phyloP scores from a whole-genome alignment of 768 basidiomycete species.

The Termitomyces heimii region DNA sequence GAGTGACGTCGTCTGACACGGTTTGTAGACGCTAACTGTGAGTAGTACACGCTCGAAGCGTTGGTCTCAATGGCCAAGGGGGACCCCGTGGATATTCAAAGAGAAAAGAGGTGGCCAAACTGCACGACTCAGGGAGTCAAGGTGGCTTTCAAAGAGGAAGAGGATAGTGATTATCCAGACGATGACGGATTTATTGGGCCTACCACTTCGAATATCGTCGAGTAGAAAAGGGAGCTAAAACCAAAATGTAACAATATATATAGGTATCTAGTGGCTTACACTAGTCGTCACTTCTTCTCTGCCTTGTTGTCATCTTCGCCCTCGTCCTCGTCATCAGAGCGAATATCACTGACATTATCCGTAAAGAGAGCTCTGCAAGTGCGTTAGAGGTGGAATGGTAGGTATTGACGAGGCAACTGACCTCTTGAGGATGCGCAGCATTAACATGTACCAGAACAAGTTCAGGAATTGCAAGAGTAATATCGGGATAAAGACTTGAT shows the following conservation, averaged over 20 bases:
- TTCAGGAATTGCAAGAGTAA: slow-evolving; percentile 77
- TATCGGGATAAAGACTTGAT: slow-evolving; percentile 75
- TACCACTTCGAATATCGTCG: neutral
- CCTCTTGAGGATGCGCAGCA: slow-evolving; percentile 72
- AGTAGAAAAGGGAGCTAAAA: neutral
- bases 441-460: slow-evolving; percentile 89
- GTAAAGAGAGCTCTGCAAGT: slow-evolving; percentile 46
- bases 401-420: slow-evolving; percentile 27
- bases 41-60: slow-evolving; percentile 65
- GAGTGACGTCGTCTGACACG: slow-evolving; percentile 19
- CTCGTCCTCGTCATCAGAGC: neutral
- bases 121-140: slow-evolving; percentile 40
- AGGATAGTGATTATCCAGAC: slow-evolving; percentile 46
- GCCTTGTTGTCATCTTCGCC: neutral
- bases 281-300: no score
- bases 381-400: neutral
- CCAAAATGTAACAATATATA: neutral
- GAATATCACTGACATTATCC: neutral
- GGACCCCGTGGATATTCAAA: slow-evolving; percentile 66
- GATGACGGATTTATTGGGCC: slow-evolving; percentile 32
- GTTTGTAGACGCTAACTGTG: neutral
- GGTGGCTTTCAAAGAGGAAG: slow-evolving; percentile 59
- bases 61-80: slow-evolving; percentile 70
- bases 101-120: slow-evolving; percentile 76
- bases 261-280: no score